Conservation (phyloP, 176 grass and related monocot genomes). For the Panicum miliaceum region DNA sequence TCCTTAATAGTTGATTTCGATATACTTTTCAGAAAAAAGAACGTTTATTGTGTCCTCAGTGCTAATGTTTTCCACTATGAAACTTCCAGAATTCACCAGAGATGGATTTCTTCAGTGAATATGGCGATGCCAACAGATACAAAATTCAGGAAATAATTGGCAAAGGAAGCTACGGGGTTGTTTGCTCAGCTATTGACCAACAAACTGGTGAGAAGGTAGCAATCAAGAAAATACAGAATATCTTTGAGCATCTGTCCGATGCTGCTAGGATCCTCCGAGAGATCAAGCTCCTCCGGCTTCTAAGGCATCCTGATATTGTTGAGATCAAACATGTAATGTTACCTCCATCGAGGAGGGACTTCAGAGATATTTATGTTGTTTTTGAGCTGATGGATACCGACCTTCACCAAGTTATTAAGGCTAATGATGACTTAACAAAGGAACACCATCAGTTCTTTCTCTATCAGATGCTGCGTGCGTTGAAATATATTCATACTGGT, state of each 20-base stretch:
- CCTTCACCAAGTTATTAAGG: slow-evolving; percentile 98
- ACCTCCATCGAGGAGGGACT: slow-evolving; percentile 82
- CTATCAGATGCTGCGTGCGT: slow-evolving; percentile 89
- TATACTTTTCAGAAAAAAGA: not conserved
- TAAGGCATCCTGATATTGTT: slow-evolving; percentile 90
- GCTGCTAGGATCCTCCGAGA: slow-evolving; percentile 91
- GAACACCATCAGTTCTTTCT: slow-evolving; percentile 97
- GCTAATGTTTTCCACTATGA: slow-evolving; percentile 18
- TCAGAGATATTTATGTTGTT: slow-evolving; percentile 90
- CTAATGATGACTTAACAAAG: slow-evolving; percentile 93
- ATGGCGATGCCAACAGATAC: slow-evolving; percentile 80
- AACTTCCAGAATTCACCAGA: slow-evolving; percentile 71
- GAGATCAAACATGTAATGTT: slow-evolving; percentile 97
- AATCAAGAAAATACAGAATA: slow-evolving; percentile 91
- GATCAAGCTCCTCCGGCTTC: slow-evolving; percentile 86
- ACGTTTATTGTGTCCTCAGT: not conserved
- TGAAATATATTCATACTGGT: slow-evolving; percentile 98
- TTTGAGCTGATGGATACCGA: slow-evolving; percentile 97
- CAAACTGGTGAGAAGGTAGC: slow-evolving; percentile 92
- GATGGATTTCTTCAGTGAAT: slow-evolving; percentile 92
- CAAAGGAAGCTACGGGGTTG: slow-evolving; percentile 93
- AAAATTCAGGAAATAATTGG: slow-evolving; percentile 87
- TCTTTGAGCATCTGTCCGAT: slow-evolving; percentile 88
- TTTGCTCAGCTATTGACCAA: slow-evolving; percentile 87
- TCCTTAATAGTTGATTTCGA: not conserved